Evolutionary conservation across 257 asterid species (phyloP), one percentile per base, ranked within the genome.

Genomic region (Capsicum pubescens): DNA sequence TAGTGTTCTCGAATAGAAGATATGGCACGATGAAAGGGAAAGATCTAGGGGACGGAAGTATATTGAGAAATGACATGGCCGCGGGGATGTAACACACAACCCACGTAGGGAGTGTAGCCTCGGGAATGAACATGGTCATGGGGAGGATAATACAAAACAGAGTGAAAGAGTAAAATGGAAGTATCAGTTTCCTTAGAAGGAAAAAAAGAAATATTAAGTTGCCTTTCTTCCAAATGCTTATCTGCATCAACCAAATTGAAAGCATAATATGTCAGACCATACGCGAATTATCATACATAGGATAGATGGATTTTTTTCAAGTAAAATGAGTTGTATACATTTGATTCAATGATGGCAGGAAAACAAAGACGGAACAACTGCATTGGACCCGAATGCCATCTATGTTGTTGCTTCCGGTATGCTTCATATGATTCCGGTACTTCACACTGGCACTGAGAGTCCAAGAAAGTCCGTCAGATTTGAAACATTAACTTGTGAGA

Each of bases 361-460:
- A 95, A 87, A 89, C 99, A 95, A 55, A 95, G 98, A 17, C 98
- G 97, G 85, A 95, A 95, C 88, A 95, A 81, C 86, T 95, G 99
- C 99, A 95, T 95, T 3, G 99, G 99, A 71, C 99, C 99, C 10
- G 99, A 95, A 92, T 95, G 98, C 99, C 99, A 95, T 85, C 99
- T 90, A 26, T 95, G 98, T 84, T 95, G 99, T 61, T 95, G 99
- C 89, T 95, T 95, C 82, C 98, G 70, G 48, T 95, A 95, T 16
- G 98, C 99, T 90, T 95, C 98, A 21, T 94, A 95, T 8, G 99
- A 94, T 86, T 95, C 99, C 6, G 99, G 99, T 86, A 95, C 87
- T 78, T 95, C 99, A 84, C 99, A 95, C 48, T 90, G 96, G 88
- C 99, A 94, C 99, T 95, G 91, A 58, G 48, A 84, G 81, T 26